A percentile compares a stretch with the other conserved stretches of the same genome.
Conservation (phyloP, 768 basidiomycete genomes). For the Lactarius akahatsu region DNA sequence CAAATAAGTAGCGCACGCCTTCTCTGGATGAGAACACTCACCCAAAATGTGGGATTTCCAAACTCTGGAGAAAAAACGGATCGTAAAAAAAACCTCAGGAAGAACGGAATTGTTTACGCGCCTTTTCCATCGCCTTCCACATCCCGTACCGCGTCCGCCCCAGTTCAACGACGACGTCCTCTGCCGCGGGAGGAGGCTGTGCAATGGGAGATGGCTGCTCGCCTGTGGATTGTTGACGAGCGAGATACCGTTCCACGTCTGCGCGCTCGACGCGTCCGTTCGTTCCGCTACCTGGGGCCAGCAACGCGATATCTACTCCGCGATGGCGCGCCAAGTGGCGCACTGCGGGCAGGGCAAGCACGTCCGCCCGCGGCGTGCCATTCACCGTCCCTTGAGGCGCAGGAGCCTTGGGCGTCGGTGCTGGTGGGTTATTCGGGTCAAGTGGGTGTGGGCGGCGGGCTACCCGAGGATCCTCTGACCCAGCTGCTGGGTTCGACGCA, state of each 20-base stretch:
- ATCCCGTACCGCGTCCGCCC: slow-evolving; percentile 77
- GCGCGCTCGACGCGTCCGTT: slow-evolving; percentile 70
- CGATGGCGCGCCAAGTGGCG: slow-evolving; percentile 71
- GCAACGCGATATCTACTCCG: slow-evolving; percentile 54
- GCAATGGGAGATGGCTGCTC: slow-evolving; percentile 20
- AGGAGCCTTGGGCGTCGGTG: background rate
- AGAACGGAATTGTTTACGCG: slow-evolving; percentile 31
- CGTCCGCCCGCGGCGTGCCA: slow-evolving; percentile 33
- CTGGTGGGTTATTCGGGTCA: slow-evolving; percentile 51
- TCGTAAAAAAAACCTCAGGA: background rate
- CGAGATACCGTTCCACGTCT: slow-evolving; percentile 67
- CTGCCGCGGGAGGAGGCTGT: slow-evolving; percentile 29
- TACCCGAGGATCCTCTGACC: slow-evolving; percentile 11
- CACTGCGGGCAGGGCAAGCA: slow-evolving; percentile 74
- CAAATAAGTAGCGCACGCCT: background rate
- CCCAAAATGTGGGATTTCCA: slow-evolving; percentile 86
- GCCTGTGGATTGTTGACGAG: slow-evolving; percentile 30
- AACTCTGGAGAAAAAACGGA: slow-evolving; percentile 48
- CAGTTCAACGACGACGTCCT: slow-evolving; percentile 65
- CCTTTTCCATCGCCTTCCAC: slow-evolving; percentile 91
- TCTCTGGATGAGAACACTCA: slow-evolving; percentile 35
- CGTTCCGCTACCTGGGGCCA: slow-evolving; percentile 70
- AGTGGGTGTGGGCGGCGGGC: slow-evolving; percentile 53
- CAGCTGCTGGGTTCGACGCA: background rate
- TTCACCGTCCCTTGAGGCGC: slow-evolving; percentile 9